These are phyloP conservation scores for Collariella sp. DNA, from an alignment of 495 filamentous ascomycete genomes.

Conservation along the genomic window DNA sequence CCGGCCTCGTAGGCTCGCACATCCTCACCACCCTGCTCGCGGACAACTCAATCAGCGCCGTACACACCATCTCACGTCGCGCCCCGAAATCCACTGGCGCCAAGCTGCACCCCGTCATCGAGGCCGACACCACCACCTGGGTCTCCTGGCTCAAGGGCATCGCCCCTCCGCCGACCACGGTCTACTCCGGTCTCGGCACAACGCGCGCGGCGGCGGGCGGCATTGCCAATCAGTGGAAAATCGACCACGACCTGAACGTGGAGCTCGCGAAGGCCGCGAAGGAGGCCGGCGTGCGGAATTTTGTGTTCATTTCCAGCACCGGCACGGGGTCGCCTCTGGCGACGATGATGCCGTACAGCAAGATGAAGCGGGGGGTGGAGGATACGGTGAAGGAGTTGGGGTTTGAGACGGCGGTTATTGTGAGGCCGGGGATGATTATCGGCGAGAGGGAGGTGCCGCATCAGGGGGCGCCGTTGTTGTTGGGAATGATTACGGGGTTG, in stretches of 20 bases:
- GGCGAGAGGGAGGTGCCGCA: conserved; percentile 56
- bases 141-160: conserved; percentile 43
- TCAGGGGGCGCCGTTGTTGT: conserved; percentile 38
- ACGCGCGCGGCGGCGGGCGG: conserved; percentile 58
- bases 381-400: conserved; percentile 59
- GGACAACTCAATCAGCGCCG: conserved; percentile 31
- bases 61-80: conserved; percentile 53
- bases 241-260: conserved; percentile 68
- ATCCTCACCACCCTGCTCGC: conserved; percentile 50
- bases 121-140: conserved; percentile 48
- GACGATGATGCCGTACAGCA: conserved; percentile 43
- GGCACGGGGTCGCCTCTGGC: conserved; percentile 39
- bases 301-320: conserved; percentile 56
- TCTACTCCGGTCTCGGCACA: conserved; percentile 60
- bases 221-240: conserved; percentile 63
- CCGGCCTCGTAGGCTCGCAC: conserved; percentile 48
- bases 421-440: conserved; percentile 68
- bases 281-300: conserved; percentile 53
- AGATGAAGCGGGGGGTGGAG: conserved; percentile 79
- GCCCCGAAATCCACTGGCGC: conserved; percentile 36
- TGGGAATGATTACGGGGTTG: conserved; percentile 44
- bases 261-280: conserved; percentile 59
- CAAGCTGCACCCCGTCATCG: conserved; percentile 43
- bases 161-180: conserved; percentile 47
- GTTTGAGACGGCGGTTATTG: conserved; percentile 65